phyloP scores from a whole-genome alignment of 805 yeast genomes.

The Candida piceae region DNA sequence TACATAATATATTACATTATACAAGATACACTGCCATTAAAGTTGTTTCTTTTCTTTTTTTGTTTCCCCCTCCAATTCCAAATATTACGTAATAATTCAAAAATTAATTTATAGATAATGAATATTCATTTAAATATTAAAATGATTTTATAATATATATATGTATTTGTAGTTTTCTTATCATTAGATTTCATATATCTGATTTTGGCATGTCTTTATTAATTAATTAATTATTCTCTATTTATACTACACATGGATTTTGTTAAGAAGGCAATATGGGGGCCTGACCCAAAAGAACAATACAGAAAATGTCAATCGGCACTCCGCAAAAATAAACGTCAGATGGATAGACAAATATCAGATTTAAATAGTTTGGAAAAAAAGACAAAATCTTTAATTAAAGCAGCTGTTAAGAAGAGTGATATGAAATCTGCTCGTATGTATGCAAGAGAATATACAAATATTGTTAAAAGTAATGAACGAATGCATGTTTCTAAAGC shows the following conservation, averaged over 20 bases:
- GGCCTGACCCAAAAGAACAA: conserved; percentile 94
- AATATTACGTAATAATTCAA: too few species aligned
- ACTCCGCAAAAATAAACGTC: conserved; percentile 79
- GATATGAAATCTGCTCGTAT: conserved; percentile 71
- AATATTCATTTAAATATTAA: too few species aligned
- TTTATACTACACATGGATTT: conserved; percentile 66
- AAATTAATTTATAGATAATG: too few species aligned
- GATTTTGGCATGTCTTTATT: too few species aligned
- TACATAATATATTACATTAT: too few species aligned
- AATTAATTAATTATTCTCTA: too few species aligned
- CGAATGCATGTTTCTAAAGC: conserved; percentile 78
- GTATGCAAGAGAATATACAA: conserved; percentile 78
- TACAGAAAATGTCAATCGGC: conserved; percentile 73
- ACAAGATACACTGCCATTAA: too few species aligned
- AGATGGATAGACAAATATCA: conserved; percentile 71
- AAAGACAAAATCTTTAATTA: conserved; percentile 75
- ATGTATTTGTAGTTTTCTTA: background rate
- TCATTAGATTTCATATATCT: background rate
- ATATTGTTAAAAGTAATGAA: conserved; percentile 66
- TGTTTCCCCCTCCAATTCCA: too few species aligned
- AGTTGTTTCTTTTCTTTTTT: too few species aligned
- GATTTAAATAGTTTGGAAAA: conserved; percentile 54
- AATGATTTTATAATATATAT: too few species aligned
- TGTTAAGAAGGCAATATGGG: conserved; percentile 85
- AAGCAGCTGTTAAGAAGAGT: conserved; percentile 66